Base-by-base conservation (phyloP, 306 rosid genomes). In the Trifolium pratense region DNA sequence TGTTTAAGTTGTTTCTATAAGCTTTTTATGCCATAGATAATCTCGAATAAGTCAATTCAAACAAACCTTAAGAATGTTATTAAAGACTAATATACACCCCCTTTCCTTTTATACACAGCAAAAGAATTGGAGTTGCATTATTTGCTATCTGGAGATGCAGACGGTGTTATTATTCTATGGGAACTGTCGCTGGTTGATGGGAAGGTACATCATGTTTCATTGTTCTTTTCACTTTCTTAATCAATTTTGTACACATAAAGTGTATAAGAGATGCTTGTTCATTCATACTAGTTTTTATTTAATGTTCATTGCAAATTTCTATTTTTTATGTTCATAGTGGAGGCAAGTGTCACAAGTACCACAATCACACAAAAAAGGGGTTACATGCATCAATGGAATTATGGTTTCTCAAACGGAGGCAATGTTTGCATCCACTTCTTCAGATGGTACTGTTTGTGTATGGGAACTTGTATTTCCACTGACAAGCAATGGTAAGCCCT, bases 321-420 rank as follows among this genome's bases (percentile, higher is more conserved):
- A 29, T 71, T 32, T 61, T 13, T 46, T 71, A 15, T 64, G 62
- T 75, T 58, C 32, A 21, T 73, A 94, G 97, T 94, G 97, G 99
- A 90, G 93, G 80, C 78, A 86, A 66, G 90, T 87, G 79, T 46
- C 83, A 23, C 93, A 84, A 81, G 68, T 88, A 64, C 96, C 96
- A 15, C 82, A 82, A 75, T 89, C 84, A 51, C 97, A 94, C 89
- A 88, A 87, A 80, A 91, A 90, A 82, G 99, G 99, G 68, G 94
- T 91, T 80, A 94, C 99, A 7, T 94, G 99, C 85, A 87, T 91
- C 69, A 84, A 80, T 78, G 99, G 93, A 70, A 86, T 89, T 75
- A 74, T 89, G 91, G 70, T 87, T 77, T 88, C 96, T 62, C 87
- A 89, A 80, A 81, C 82, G 23, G 96, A 86, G 79, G 93, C 96